Evolutionary conservation across 2,329 filamentous ascomycete genomes (phyloP), one percentile per base, ranked within the genome.

Genomic region (Calonectria naviculata): DNA sequence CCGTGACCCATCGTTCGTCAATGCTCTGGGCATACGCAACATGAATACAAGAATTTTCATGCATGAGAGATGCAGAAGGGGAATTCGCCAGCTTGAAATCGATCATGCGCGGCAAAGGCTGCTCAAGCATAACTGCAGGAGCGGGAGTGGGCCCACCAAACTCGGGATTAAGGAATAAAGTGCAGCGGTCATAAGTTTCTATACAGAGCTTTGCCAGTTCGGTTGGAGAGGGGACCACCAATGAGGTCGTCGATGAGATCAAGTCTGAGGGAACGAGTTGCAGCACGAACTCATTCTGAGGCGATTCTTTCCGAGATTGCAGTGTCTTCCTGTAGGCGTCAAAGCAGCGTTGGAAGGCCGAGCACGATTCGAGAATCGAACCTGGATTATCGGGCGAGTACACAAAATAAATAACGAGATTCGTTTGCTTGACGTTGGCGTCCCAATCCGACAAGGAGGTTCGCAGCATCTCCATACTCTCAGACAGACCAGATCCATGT

Each of bases 41-140:
- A 80, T 97, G 94, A 34, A 97, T 90, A 78, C 93, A 93, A 0
- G 91, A 93, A 74, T 95, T 94, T 79, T 97, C 94, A 67, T 93
- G 90, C 65, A 97, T 85, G 7, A 96, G 84, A 21, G 94, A 93
- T 21, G 91, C 89, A 0, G 93, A 94, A 2, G 93, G 92, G 17
- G 89, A 90, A 1, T 89, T 83, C 1, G 86, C 88, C 2, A 95
- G 83, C 79, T 94, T 93, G 83, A 97, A 97, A 61, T 94, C 93
- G 64, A 97, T 93, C 31, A 87, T 88, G 29, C 92, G 90, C 13
- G 94, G 93, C 5, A 93, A 84, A 0, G 90, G 85, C 73, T 92
- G 90, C 78, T 95, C 94, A 1, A 97, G 86, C 70, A 93, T 87
- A 67, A 97, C 91, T 0, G 93, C 91, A 3, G 94, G 92, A 0